Base-by-base conservation (phyloP, 768 basidiomycete species). In the Leccinum rimulosum region DNA sequence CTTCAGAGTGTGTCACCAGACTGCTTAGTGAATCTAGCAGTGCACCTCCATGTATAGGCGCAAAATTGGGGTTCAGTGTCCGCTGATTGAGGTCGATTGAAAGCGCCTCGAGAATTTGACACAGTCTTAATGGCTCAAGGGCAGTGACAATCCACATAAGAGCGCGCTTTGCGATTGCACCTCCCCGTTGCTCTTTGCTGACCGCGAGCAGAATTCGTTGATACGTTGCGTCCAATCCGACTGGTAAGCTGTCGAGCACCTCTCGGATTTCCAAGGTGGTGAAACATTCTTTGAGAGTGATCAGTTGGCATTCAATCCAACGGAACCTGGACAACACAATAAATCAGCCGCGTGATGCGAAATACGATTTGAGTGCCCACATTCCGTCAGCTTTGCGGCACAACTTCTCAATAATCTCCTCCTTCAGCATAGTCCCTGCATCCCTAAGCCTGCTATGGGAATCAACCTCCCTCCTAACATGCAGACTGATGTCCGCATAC, bases 401-500 rank as follows among this genome's bases (percentile, higher is more conserved):
- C 3, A 65, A 27, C 1, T 2, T 17, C 1, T 3, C 6, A 0
- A 4, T 12, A 1, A 65, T 65, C 15, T 63, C 62, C 2, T 55
- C 15, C 28, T 64, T 63, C 50, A 61, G 9, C 25, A 8, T 31
- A 0, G 25, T 17, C 0, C 49, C 30, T 1, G 54, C 19, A 11
- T 47, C 43, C 28, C 56, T 57, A n/a, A 65, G 40, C 17, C 54
- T 27, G 15, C 54, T 36, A 9, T 55, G 50, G 27, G 62, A 60
- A 28, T 56, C 52, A 6, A 65, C 4, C 38, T 54, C 63, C 11
- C 51, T 59, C 9, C 4, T 43, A 0, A 65, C 38, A 8, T 66
- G 58, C 4, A 49, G 17, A 10, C 19, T 5, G 11, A 66, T 65
- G 17, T 66, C 63, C 4, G 25, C 61, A 60, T 62, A 11, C 43